Conservation (phyloP, 495 filamentous ascomycete genomes). For the Aspergillus coremiiformis region DNA sequence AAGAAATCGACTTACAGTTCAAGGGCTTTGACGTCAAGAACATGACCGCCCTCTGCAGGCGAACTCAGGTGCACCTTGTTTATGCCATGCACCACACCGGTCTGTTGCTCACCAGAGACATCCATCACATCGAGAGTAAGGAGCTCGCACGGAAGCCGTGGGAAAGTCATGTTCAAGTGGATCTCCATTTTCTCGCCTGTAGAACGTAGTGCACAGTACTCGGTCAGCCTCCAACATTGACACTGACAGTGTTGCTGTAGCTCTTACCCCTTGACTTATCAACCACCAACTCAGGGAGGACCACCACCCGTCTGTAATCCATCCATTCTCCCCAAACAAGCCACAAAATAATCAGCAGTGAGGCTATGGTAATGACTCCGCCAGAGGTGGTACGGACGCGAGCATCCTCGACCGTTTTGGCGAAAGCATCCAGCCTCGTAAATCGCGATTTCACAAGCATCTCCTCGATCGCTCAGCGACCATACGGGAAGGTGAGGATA, state of each 20-base stretch:
- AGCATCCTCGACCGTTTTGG: constrained; percentile 97
- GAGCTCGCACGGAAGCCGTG: constrained; percentile 87
- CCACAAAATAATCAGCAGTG: constrained; percentile 77
- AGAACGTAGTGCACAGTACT: background rate
- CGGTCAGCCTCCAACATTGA: constrained; percentile 4
- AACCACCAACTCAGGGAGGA: constrained; percentile 88
- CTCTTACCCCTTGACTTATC: constrained; percentile 84
- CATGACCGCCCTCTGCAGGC: constrained; percentile 64
- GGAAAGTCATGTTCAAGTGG: constrained; percentile 95
- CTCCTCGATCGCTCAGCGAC: constrained; percentile 21
- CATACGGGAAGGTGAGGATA: constrained; percentile 18
- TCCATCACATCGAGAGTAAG: constrained; percentile 98
- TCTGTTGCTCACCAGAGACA: constrained; percentile 91
- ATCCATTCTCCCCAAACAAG: constrained; percentile 93
- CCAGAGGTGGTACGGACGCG: constrained; percentile 94
- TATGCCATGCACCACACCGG: constrained; percentile 85
- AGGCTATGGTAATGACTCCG: constrained; percentile 87
- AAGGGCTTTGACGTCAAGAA: constrained; percentile 65
- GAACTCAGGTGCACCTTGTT: constrained; percentile 76
- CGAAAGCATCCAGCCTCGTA: constrained; percentile 94
- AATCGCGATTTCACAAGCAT: constrained; percentile 71
- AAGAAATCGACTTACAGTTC: constrained; percentile 57
- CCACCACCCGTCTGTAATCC: constrained; percentile 80
- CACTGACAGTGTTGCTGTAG: background rate
- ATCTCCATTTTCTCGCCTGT: constrained; percentile 96